These are phyloP conservation scores for Phytophthora kernoviae DNA, from an alignment of 352 stramenopile genomes.

Conservation along the genomic window DNA sequence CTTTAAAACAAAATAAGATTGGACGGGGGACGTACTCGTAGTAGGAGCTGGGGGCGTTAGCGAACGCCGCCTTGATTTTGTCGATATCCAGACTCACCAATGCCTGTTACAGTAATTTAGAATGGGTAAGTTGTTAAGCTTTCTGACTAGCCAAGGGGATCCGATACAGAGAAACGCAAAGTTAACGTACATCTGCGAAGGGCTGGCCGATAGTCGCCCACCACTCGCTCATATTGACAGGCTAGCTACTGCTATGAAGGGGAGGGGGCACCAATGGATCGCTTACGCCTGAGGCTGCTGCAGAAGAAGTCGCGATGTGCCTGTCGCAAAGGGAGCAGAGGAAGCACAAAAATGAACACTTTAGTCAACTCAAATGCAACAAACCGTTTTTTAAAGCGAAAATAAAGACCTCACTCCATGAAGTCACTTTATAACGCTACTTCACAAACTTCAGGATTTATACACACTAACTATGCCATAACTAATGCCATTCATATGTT, in stretches of 20 bases:
- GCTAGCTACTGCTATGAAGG: background rate
- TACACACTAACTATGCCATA: too few relatives aligned
- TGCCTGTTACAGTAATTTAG: conserved; percentile 36
- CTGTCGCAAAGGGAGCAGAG: background rate
- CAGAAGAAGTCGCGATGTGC: background rate
- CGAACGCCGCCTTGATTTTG: conserved; percentile 67
- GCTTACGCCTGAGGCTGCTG: background rate
- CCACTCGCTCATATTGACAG: conserved; percentile 72
- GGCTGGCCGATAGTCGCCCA: conserved; percentile 78
- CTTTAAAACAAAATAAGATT: background rate
- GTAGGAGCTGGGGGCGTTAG: conserved; percentile 70
- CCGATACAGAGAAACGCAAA: conserved; percentile 4
- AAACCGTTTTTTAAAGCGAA: too few relatives aligned
- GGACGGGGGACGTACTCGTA: conserved; percentile 52
- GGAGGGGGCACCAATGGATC: background rate
- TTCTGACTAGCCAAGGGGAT: background rate
- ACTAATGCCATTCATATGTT: too few relatives aligned
- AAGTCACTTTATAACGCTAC: too few relatives aligned
- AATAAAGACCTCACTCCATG: too few relatives aligned
- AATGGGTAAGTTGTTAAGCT: too few relatives aligned
- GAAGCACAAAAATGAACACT: too few relatives aligned
- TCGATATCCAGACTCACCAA: conserved; percentile 61
- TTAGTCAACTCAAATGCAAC: too few relatives aligned
- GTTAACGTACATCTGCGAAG: conserved; percentile 67
- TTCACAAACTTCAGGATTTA: too few relatives aligned